A percentile compares a stretch with the other conserved stretches of the same genome.
Conservation (phyloP, 2,329 filamentous ascomycete genomes). For the Didymella segeticola region DNA sequence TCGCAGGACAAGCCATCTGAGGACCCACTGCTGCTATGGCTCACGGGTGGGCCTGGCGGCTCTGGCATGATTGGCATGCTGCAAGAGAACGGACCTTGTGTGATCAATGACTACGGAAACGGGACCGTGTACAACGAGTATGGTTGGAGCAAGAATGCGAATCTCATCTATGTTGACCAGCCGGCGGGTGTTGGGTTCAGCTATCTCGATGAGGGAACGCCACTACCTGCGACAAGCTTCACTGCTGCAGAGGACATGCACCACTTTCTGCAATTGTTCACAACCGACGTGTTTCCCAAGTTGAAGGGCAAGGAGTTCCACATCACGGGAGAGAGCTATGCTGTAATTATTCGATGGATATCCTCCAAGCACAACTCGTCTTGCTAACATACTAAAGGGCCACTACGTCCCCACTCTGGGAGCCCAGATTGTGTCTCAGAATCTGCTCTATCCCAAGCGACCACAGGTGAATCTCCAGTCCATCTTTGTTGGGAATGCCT, state of each 20-base stretch:
- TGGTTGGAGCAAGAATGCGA: conserved; percentile 48
- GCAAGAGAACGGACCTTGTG: conserved; percentile 48
- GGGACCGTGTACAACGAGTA: conserved; percentile 49
- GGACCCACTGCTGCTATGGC: conserved; percentile 51
- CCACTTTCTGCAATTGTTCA: conserved; percentile 58
- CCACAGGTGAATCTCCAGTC: conserved; percentile 54
- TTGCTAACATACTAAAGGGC: conserved; percentile 41
- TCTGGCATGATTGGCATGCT: conserved; percentile 48
- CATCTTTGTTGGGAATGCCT: conserved; percentile 57
- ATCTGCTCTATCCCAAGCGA: conserved; percentile 50
- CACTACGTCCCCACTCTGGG: conserved; percentile 57
- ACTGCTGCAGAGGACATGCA: conserved; percentile 58
- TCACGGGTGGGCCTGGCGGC: conserved; percentile 51
- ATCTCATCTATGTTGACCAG: conserved; percentile 49
- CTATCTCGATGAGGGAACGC: conserved; percentile 46
- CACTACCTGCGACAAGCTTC: conserved; percentile 49
- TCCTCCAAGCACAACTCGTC: neutral
- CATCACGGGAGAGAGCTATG: conserved; percentile 59
- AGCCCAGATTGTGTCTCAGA: conserved; percentile 55
- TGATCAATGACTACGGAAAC: conserved; percentile 49
- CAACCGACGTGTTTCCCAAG: conserved; percentile 55
- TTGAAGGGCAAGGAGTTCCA: conserved; percentile 51
- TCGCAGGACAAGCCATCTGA: conserved; percentile 46
- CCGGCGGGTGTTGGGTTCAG: conserved; percentile 50
- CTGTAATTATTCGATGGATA: conserved; percentile 38